These are phyloP conservation scores for Royoungia palumana DNA, from an alignment of 768 basidiomycete genomes.

Conservation along the genomic window DNA sequence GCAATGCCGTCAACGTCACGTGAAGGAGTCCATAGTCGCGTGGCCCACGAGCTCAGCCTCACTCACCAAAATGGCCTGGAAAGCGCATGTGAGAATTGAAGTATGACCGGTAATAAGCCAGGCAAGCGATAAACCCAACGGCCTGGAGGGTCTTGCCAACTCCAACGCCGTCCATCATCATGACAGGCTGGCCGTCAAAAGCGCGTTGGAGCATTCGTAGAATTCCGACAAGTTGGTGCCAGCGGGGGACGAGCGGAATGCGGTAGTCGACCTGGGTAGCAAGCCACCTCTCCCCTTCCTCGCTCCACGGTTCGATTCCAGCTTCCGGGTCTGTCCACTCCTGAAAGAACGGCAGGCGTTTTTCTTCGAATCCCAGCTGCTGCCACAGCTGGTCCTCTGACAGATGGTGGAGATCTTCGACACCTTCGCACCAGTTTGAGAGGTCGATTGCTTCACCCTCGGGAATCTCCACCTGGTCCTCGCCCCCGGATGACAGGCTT, in stretches of 20 bases:
- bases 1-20: too few species aligned
- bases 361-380: not conserved
- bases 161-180: conserved; percentile 23
- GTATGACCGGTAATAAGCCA: not conserved
- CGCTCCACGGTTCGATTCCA: conserved; percentile 3
- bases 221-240: conserved; percentile 22
- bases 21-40: too few species aligned
- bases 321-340: not conserved
- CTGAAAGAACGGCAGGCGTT: conserved; percentile 7
- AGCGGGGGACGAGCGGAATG: not conserved
- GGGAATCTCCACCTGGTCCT: not conserved
- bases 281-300: conserved; percentile 5
- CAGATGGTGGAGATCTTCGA: not conserved
- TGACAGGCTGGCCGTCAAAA: conserved; percentile 4
- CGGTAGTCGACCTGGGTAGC: not conserved
- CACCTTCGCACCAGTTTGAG: not conserved
- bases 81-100: not conserved
- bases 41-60: too few species aligned
- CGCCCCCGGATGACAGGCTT: too few species aligned
- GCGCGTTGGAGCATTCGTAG: conserved; percentile 9
- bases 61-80: not conserved
- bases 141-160: conserved; percentile 20
- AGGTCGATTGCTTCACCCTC: not conserved
- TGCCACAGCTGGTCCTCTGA: not conserved
- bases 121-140: conserved; percentile 8